Base-by-base conservation (phyloP, 2,329 filamentous ascomycete species). In the Neopestalotiopsis rosae region DNA sequence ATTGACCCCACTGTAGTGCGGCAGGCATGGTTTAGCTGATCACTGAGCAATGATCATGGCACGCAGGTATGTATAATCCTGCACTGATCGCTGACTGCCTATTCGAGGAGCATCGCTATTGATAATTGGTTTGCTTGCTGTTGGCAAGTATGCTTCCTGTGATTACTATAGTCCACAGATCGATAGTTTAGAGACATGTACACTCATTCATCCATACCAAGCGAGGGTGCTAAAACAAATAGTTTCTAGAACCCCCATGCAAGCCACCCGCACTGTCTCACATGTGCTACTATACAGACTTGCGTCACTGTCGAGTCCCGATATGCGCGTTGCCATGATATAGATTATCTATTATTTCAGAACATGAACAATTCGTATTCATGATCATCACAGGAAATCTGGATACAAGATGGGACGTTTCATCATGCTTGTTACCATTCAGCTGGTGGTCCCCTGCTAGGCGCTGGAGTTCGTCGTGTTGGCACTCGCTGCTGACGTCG, bases 401-500 rank as follows among this genome's bases (percentile, higher is more conserved):
- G 17, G 45, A 10, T 7, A 52, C 9, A 20, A 17, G 45, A 17
- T 20, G 17, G 20, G 45, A 17, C n/a, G 17, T 20, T 52, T 9
- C 20, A n/a, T 52, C 5, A 52, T n/a, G 20, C n/a, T 20, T n/a
- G 45, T 52, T 17, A 17, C 3, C 4, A n/a, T 20, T 52, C 45
- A 52, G 45, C 45, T 10, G 17, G 17, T 20, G 45, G 45, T 52
- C 45, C 45, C 45, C n/a, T 20, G 17, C 5, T 32, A 34, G 30
- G 57, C 24, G 57, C n/a, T 12, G 12, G 14, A 10, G 62, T 52
- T 32, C 5, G 6, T 6, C 30, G 63, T 32, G 52, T 32, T 24
- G 49, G 40, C 28, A n/a, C 30, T 28, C 24, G 24, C 24, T 28
- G 63, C 49, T 66, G 63, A 66, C 63, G 63, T 66, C 63, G 63